A percentile compares a stretch with the other conserved stretches of the same genome.
phyloP scores from a whole-genome alignment of 2,329 filamentous ascomycete genomes.

The Trichoderma cornu-damae region DNA sequence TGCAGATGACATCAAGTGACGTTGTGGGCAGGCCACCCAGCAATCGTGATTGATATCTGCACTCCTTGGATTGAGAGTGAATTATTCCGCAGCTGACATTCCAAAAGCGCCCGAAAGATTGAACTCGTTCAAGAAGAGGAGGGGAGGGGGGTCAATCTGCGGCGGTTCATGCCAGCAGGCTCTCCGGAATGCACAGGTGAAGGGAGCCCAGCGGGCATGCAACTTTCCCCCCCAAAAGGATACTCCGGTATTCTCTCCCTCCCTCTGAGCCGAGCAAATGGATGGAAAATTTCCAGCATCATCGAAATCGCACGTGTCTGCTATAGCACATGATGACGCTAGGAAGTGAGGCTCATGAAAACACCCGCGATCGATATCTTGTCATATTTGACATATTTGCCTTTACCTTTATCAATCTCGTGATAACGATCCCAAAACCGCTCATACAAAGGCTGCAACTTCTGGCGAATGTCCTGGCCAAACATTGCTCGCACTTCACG shows the following conservation, averaged over 20 bases:
- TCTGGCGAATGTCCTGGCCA: conserved; percentile 77
- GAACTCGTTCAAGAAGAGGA: not conserved
- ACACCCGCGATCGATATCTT: conserved; percentile 71
- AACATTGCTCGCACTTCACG: conserved; percentile 77
- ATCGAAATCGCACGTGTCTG: not conserved
- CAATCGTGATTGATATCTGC: not conserved
- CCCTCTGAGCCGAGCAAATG: too few relatives aligned
- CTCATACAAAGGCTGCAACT: conserved; percentile 90
- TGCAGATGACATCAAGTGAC: not conserved
- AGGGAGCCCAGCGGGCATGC: not conserved
- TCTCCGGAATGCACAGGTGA: not conserved
- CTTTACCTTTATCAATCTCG: conserved; percentile 94
- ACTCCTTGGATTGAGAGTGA: not conserved
- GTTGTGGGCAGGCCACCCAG: not conserved
- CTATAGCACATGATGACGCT: not conserved
- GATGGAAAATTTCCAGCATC: not conserved
- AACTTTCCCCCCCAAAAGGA: not conserved
- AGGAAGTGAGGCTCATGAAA: conserved; percentile 46
- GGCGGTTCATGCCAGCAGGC: not conserved
- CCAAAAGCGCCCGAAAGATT: not conserved
- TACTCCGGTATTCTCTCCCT: not conserved
- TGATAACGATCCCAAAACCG: conserved; percentile 97
- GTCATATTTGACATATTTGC: conserved; percentile 97
- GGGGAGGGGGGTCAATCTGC: not conserved
- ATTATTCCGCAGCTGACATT: not conserved